Conservation (phyloP, 1,139 yeast species). For the Sporopachydermia cereana region DNA sequence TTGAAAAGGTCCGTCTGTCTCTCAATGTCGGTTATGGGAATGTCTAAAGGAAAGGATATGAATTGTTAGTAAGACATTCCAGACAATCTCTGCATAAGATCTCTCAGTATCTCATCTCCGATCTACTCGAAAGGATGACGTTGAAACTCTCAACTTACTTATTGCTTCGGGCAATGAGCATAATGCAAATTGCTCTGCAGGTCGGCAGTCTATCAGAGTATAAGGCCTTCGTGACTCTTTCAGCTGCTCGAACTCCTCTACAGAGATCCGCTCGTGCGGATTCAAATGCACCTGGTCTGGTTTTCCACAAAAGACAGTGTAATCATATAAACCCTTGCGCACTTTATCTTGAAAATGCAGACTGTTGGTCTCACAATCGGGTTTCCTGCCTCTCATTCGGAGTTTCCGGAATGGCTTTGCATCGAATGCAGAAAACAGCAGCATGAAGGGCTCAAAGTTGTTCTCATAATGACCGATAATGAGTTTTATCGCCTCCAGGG, state of each 20-base stretch:
- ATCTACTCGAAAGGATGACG: too few species aligned
- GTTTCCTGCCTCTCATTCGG: constrained; percentile 64
- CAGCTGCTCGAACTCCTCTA: constrained; percentile 28
- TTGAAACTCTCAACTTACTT: constrained; percentile 34
- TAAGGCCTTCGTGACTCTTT: constrained; percentile 14
- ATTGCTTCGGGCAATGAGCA: constrained; percentile 47
- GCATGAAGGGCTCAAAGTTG: constrained; percentile 53
- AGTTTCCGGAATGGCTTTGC: constrained; percentile 59
- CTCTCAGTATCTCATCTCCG: neutral
- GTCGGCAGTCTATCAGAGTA: constrained; percentile 67
- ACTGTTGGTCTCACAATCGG: constrained; percentile 35
- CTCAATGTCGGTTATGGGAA: constrained; percentile 1
- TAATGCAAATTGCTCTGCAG: constrained; percentile 61
- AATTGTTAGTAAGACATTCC: neutral
- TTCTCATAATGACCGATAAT: constrained; percentile 41
- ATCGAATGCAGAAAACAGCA: constrained; percentile 65
- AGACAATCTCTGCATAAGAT: neutral
- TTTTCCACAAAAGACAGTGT: constrained; percentile 65
- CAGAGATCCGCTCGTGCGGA: constrained; percentile 37
- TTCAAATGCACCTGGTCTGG: constrained; percentile 31
- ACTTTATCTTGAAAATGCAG: constrained; percentile 35
- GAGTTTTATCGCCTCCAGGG: constrained; percentile 73
- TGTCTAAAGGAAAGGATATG: neutral
- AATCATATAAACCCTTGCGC: constrained; percentile 26
- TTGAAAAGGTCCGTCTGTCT: constrained; percentile 14